A percentile compares a stretch with the other conserved stretches of the same genome.
Evolutionary conservation across 306 rosid genomes (phyloP).

Genomic region (Trichosanthes truncata): DNA sequence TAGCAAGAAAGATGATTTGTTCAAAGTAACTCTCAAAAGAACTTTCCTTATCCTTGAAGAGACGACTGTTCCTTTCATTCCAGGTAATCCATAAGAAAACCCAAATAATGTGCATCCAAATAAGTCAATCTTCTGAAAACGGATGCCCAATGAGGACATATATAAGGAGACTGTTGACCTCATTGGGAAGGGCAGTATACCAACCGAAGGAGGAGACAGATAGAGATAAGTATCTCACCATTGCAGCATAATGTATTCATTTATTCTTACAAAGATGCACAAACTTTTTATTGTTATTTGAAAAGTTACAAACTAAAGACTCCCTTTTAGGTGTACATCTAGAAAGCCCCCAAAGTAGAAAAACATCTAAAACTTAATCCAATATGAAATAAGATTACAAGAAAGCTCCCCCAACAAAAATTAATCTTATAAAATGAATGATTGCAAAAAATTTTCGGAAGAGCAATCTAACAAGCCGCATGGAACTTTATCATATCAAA

Average conservation of each 20-base stretch:
- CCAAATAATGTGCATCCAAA: too few relatives aligned
- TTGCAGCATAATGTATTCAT: background rate
- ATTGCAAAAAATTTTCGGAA: background rate
- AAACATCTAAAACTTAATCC: background rate
- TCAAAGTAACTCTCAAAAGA: too few relatives aligned
- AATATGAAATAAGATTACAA: background rate
- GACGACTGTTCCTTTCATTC: too few relatives aligned
- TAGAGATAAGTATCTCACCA: background rate
- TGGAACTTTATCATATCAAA: background rate
- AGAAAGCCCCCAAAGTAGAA: background rate
- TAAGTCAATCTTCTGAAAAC: too few relatives aligned
- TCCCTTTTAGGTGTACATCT: background rate
- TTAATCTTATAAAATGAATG: background rate
- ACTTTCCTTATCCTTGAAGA: too few relatives aligned
- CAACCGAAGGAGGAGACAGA: too few relatives aligned
- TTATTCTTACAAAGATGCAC: background rate
- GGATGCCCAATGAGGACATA: too few relatives aligned
- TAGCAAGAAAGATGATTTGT: too few relatives aligned
- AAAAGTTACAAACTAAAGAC: background rate
- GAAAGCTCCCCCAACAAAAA: background rate
- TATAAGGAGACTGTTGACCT: too few relatives aligned
- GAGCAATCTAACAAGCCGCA: background rate
- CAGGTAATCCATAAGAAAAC: too few relatives aligned
- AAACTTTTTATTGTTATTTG: background rate
- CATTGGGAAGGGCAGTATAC: too few relatives aligned